Base-by-base conservation (phyloP, 148 eudicot genomes). In the Arbutus unedo region DNA sequence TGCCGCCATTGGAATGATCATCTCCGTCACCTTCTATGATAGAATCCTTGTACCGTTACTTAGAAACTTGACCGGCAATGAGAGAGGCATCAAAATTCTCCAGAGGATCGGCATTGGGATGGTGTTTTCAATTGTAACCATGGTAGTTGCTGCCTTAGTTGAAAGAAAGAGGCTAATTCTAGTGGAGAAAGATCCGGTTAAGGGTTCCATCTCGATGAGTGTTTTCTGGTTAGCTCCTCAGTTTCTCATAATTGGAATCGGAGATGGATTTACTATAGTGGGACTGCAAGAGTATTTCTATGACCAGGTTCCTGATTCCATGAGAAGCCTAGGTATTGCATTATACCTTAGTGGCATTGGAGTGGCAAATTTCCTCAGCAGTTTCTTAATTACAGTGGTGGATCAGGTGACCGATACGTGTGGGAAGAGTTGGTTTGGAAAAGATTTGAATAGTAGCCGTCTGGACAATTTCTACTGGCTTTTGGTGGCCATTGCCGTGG, bases 291-390 rank as follows among this genome's bases (percentile, higher is more conserved):
- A 93, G 83, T 91, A 90, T 56, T 93, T 93, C 48, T 93, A 93
- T 54, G 96, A 89, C n/a, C 92, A 93, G 85, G 96, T 93, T 2
- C 96, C 96, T 9, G 96, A 93, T 81, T 93, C 93, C 2, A 91
- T 93, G 93, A 89, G 94, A 78, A 91, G 94, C 74, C 57, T 93
- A 31, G 96, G 96, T 3, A 91, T 93, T 25, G 96, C 90, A 0
- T 81, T 93, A 48, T 93, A 93, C 87, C 90, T 93, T 25, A 91
- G 96, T 80, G 92, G 91, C 38, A 74, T 93, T 8, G 96, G 96
- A 19, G 90, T 82, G 16, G 89, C 87, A 3, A 93, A 85, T 66
- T 93, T 93, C 82, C 49, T 91, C 11, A 93, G 94, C 68, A 93
- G 96, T 73, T 57, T 90, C 9, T 64, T 93, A 82, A 93, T 93